phyloP scores from a whole-genome alignment of 2,329 filamentous ascomycete species.

The Colletotrichum sp. region DNA sequence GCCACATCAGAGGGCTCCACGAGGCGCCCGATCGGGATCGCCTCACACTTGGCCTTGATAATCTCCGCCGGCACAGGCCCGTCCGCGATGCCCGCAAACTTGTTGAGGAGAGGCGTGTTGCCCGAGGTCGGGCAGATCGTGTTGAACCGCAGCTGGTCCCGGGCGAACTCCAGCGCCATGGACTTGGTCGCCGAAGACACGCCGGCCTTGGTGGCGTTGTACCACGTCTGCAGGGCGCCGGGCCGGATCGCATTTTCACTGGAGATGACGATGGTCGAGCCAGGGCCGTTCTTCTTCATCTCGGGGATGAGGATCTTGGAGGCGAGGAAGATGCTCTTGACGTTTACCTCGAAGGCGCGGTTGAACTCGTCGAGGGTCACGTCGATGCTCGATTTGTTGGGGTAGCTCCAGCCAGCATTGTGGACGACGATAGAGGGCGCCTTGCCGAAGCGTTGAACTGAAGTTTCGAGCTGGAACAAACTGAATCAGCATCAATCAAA shows the following conservation, averaged over 20 bases:
- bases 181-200: slow-evolving; percentile 3
- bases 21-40: background rate
- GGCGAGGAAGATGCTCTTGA: slow-evolving; percentile 9
- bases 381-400: background rate
- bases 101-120: background rate
- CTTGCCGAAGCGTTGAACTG: background rate
- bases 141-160: slow-evolving; percentile 12
- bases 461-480: background rate
- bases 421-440: background rate
- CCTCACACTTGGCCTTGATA: background rate
- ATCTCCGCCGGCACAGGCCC: background rate
- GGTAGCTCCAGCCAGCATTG: background rate
- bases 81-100: background rate
- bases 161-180: slow-evolving; percentile 12
- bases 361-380: slow-evolving; percentile 6
- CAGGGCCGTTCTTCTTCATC: slow-evolving; percentile 8
- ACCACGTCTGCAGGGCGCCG: slow-evolving; percentile 2
- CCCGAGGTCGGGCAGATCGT: slow-evolving; percentile 1
- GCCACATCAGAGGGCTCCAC: background rate
- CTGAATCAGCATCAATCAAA: background rate
- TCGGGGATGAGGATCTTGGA: slow-evolving; percentile 6
- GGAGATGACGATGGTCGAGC: slow-evolving; percentile 4
- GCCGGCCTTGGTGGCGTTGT: slow-evolving; percentile 13
- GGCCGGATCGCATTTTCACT: background rate
- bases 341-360: slow-evolving; percentile 10